These are phyloP conservation scores for Amaranthus hypochondriacus DNA, from an alignment of 148 eudicot genomes.

Conservation along the genomic window DNA sequence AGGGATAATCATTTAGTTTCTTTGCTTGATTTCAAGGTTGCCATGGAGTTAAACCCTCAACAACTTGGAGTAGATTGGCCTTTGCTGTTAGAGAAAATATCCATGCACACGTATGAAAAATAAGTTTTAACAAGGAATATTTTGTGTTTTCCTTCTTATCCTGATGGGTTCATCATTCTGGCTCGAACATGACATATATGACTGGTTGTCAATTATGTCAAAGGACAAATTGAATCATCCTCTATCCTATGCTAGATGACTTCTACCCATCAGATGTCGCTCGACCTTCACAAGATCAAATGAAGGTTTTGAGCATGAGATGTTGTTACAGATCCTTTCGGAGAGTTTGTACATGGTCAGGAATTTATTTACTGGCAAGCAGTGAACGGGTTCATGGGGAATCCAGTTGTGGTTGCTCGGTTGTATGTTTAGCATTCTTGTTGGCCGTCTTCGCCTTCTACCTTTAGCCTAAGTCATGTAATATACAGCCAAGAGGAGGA, in stretches of 20 bases:
- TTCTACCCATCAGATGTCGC: slow-evolving; percentile 23
- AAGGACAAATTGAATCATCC: not conserved
- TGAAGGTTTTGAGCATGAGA: slow-evolving; percentile 28
- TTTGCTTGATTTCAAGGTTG: slow-evolving; percentile 54
- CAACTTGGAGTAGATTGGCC: slow-evolving; percentile 72
- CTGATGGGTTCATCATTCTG: slow-evolving; percentile 29
- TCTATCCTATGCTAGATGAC: slow-evolving; percentile 26
- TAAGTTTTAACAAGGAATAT: slow-evolving; percentile 17
- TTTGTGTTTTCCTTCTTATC: slow-evolving; percentile 21
- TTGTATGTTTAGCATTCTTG: slow-evolving; percentile 44
- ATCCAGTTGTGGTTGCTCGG: slow-evolving; percentile 35
- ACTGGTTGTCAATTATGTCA: slow-evolving; percentile 10
- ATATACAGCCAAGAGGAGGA: slow-evolving; percentile 44
- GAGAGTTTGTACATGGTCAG: slow-evolving; percentile 20
- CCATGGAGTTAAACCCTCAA: slow-evolving; percentile 58
- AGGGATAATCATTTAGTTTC: slow-evolving; percentile 29
- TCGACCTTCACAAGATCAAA: slow-evolving; percentile 25
- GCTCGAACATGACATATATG: slow-evolving; percentile 20
- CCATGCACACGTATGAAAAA: slow-evolving; percentile 40
- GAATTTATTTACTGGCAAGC: slow-evolving; percentile 27
- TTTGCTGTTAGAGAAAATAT: slow-evolving; percentile 50
- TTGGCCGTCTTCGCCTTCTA: slow-evolving; percentile 26
- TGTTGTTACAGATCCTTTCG: slow-evolving; percentile 24
- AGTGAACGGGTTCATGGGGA: slow-evolving; percentile 21
- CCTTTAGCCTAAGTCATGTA: slow-evolving; percentile 30